Base-by-base conservation (phyloP, 2,329 filamentous ascomycete genomes). In the Ophiosphaerella narmari region DNA sequence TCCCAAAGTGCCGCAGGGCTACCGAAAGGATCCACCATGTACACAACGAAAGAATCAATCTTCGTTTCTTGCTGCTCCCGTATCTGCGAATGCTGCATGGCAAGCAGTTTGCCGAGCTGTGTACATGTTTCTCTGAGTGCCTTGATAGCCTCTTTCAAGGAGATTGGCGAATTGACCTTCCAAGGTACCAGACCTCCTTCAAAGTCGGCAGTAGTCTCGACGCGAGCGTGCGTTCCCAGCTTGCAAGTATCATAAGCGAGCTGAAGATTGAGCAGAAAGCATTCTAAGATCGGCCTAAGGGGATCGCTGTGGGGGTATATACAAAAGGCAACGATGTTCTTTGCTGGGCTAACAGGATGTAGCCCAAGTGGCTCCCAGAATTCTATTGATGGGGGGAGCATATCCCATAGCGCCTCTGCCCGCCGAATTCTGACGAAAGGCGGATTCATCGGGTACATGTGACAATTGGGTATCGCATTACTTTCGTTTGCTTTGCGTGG, bases 351-450 rank as follows among this genome's bases (percentile, higher is more conserved):
- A 7, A 84, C 83, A 3, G 90, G 90, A 1, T 84, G 84, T 1
- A 96, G 78, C 0, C 89, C 88, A 14, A 95, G 76, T 39, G 86
- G 86, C 66, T 94, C 90, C 91, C 90, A 95, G 65, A 94, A 96
- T 1, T 81, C 76, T 16, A 93, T 76, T 0, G 89, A 87, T 0
- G 89, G 83, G 2, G 90, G 88, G 18, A 93, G 77, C 34, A 95
- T 78, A 9, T 91, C 90, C 48, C 91, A 81, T 40, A 82, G 83
- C 1, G 81, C 80, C 34, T 91, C 87, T 16, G 85, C 83, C 45
- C 90, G 81, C 41, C 86, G 86, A 9, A 95, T 78, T 57, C 90
- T 86, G 33, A 94, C 76, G 62, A 89, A 86, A 1, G 90, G 89
- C 0, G 85, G 77, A 1, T 83, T 81, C 2, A 94, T 82, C n/a